Base-by-base conservation (phyloP, 768 basidiomycete species). In the Sarcodon aspratus region DNA sequence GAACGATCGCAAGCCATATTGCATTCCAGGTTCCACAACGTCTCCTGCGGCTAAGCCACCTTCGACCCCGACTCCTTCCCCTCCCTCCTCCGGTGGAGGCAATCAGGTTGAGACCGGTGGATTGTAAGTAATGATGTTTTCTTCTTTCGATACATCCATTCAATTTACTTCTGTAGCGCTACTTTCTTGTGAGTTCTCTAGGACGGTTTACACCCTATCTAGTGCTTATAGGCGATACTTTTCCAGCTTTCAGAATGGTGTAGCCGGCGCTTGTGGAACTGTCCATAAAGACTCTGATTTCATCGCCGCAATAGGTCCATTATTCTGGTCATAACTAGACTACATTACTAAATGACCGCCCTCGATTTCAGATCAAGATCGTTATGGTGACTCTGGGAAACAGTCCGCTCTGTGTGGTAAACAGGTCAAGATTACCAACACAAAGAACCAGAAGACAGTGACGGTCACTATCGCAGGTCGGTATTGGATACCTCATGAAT, bases 201-300 rank as follows among this genome's bases (percentile, higher is more conserved):
- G 50, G 50, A 47, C 58, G 5, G 15, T 58, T 27, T 33, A 46
- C 44, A 50, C 5, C 21, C 21, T 27, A 27, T 27, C 21, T 27
- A 5, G 21, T 27, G 21, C 5, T 27, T 27, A 27, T 27, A 27
- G 21, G 3, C 21, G 5, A 27, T 27, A 27, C 21, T 27, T 27
- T n/a, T 27, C 21, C 21, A 27, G 21, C 21, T 27, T 12, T 50
- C 67, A 69, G 70, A 66, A 76, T 44, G 85, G 83, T 44, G 70
- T 70, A 36, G 69, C 85, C 7, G 93, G 93, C 48, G 85, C 88
- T 6, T 96, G 94, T 63, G 94, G 93, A 42, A 54, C 47, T 32
- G 57, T 67, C 33, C 62, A 78, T 71, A 50, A 58, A 2, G 93
- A 95, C 65, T 56, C 11, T 27, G 80, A 69, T 55, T 46, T 69